These are phyloP conservation scores for Volvox reticuliferus DNA, from an alignment of 139 green algal species.

Conservation along the genomic window DNA sequence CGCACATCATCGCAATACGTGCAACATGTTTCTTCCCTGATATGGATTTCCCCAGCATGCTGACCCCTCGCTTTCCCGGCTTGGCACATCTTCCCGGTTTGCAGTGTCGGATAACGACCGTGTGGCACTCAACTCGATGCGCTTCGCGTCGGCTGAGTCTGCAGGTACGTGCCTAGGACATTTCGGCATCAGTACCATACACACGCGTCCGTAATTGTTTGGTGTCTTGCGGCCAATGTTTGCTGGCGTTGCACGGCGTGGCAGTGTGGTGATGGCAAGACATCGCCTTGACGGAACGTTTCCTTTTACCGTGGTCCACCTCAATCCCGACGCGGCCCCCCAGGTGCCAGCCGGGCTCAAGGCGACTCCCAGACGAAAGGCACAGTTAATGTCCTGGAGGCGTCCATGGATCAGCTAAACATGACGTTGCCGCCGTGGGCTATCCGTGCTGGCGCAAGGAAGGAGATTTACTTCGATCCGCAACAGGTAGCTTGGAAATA, in stretches of 20 bases:
- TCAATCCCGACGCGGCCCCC: background rate
- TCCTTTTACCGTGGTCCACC: background rate
- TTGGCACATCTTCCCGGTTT: conserved; percentile 64
- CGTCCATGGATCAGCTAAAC: conserved; percentile 76
- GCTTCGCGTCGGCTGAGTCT: conserved; percentile 80
- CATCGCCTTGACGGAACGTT: too few relatives aligned
- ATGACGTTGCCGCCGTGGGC: conserved; percentile 88
- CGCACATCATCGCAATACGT: too few relatives aligned
- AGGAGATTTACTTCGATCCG: conserved; percentile 92
- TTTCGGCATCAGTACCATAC: too few relatives aligned
- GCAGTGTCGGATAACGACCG: conserved; percentile 83
- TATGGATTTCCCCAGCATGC: too few relatives aligned
- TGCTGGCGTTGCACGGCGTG: too few relatives aligned
- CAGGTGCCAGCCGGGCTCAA: conserved; percentile 23
- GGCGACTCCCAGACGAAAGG: background rate
- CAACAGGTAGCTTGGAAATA: conserved; percentile 54
- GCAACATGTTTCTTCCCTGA: too few relatives aligned
- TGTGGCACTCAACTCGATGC: conserved; percentile 86
- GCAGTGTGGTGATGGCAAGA: too few relatives aligned
- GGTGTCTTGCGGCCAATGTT: too few relatives aligned
- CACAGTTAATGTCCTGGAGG: conserved; percentile 52
- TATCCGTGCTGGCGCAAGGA: conserved; percentile 83
- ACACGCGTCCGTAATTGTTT: too few relatives aligned
- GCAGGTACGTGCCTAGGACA: conserved; percentile 53
- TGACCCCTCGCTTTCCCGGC: conserved; percentile 52